Evolutionary conservation across 2,329 filamentous ascomycete species (phyloP), one percentile per base, ranked within the genome.

Genomic region (Ceratocystis cacaofunesta): DNA sequence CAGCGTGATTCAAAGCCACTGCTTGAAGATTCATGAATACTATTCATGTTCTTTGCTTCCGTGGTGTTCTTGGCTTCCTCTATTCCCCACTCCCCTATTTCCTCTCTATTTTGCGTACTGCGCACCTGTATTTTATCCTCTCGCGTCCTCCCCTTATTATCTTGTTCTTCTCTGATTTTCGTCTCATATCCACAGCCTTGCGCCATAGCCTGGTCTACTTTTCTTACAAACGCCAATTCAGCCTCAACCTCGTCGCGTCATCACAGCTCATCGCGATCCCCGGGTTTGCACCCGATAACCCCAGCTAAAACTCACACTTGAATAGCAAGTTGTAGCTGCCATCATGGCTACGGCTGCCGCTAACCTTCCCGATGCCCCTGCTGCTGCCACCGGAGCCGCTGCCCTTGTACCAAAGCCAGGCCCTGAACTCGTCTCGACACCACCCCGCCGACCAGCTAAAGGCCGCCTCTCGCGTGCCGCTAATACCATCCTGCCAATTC

Each of bases 401-500:
- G 43, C 61, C 58, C 30, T n/a, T 50, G 28, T 36, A 25, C 58
- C 58, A 12, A 28, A 61, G 30, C 41, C 58, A 61, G 17, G 19
- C 58, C 12, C 58, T 5, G 19, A 25, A 36, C 19, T n/a, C n/a
- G 61, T 43, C 10, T n/a, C 46, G 43, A n/a, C 43, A 30, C 1
- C 52, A 28, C 36, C 43, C 30, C 48, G 41, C 32, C 46, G 32
- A 19, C 15, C 44, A 48, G 25, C 41, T 7, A 28, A 60, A 6
- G 10, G 25, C 17, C 43, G 28, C 15, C 41, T 44, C 19, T 61
- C 63, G 10, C 63, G 19, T 19, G 25, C 46, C 6, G 63, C 58
- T 3, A 62, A 62, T 5, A 22, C 44, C 28, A 30, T 67, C 5
- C 48, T 67, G 58, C 66, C 66, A 10, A 62, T 67, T 43, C 66